These are phyloP conservation scores for Mycena leptocephala DNA, from an alignment of 768 basidiomycete genomes.

Conservation along the genomic window DNA sequence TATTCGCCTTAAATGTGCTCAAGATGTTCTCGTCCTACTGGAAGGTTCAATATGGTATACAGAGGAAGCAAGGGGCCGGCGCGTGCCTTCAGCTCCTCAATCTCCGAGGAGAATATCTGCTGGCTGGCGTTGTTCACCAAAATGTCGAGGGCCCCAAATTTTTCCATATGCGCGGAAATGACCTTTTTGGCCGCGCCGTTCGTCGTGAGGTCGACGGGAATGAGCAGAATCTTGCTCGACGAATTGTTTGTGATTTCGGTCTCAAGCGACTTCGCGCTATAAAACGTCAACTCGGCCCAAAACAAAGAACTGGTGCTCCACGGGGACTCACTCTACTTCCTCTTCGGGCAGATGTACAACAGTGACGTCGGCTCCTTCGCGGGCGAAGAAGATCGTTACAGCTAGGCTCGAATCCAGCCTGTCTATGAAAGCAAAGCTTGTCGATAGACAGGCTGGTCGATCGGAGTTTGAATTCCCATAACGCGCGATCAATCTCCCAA, in stretches of 20 bases:
- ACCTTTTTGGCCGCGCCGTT: conserved; percentile 59
- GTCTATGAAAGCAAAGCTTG: too few species aligned
- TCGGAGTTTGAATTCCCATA: too few species aligned
- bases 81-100: conserved; percentile 16
- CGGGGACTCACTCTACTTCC: conserved; percentile 54
- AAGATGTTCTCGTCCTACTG: conserved; percentile 65
- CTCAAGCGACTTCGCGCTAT: conserved; percentile 53
- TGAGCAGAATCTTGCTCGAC: conserved; percentile 52
- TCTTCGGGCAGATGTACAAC: conserved; percentile 72
- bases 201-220: conserved; percentile 60
- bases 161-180: conserved; percentile 63
- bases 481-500: too few species aligned
- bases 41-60: conserved; percentile 50
- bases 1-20: conserved; percentile 72
- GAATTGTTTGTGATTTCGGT: conserved; percentile 62
- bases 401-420: too few species aligned
- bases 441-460: too few species aligned
- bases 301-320: not conserved
- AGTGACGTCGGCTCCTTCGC: conserved; percentile 68
- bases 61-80: not conserved
- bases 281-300: not conserved
- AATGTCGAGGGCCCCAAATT: conserved; percentile 65
- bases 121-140: conserved; percentile 76
- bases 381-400: conserved; percentile 66
- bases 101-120: conserved; percentile 45